Conservation (phyloP, 257 asterid species). For the Ilex asprella region DNA sequence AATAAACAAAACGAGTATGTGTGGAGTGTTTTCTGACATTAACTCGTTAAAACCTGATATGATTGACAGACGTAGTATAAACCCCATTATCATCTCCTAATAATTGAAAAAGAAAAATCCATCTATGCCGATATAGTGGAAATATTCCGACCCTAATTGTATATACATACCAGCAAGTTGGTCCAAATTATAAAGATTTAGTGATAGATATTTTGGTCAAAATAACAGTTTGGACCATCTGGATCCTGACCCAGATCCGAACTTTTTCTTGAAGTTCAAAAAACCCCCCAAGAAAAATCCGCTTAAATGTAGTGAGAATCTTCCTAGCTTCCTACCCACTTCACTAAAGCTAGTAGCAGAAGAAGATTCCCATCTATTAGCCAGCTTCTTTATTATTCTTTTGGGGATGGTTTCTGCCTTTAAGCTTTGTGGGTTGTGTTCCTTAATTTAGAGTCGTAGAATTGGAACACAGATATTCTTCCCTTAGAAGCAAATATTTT, state of each 20-base stretch:
- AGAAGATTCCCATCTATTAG: conserved; percentile 59
- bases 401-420: conserved; percentile 28
- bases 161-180: too few relatives aligned
- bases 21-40: too few relatives aligned
- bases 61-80: too few relatives aligned
- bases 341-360: conserved; percentile 80
- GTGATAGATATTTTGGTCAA: background rate
- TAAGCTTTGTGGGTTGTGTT: conserved; percentile 42
- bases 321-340: conserved; percentile 78
- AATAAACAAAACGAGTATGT: too few relatives aligned
- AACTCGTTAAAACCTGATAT: too few relatives aligned
- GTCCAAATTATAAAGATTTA: too few relatives aligned
- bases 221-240: conserved; percentile 4
- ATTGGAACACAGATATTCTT: conserved; percentile 71
- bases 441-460: conserved; percentile 53
- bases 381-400: conserved; percentile 40
- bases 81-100: too few relatives aligned
- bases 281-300: background rate
- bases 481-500: conserved; percentile 32
- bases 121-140: too few relatives aligned
- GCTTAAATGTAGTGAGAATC: conserved; percentile 31
- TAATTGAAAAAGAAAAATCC: too few relatives aligned
- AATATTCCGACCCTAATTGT: too few relatives aligned
- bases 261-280: conserved; percentile 18
- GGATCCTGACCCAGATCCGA: conserved; percentile 30